Evolutionary conservation across 352 stramenopile genomes (phyloP).

Genomic region (Phytophthora crassamura): DNA sequence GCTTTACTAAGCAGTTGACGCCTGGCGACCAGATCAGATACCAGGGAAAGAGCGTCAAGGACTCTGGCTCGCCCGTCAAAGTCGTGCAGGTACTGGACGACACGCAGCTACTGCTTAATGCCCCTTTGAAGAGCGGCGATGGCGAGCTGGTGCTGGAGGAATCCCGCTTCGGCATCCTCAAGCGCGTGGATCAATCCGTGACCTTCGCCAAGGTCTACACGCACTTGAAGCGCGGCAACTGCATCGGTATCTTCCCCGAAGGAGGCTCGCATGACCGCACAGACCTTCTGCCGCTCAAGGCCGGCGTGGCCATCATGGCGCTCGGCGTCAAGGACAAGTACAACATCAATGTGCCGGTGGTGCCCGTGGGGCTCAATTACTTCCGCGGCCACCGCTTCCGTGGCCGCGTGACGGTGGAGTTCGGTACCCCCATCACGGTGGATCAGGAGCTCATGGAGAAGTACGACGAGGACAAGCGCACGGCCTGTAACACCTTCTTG

Average conservation of each 20-base stretch:
- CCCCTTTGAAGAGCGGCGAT: constrained; percentile 43
- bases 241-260: constrained; percentile 98
- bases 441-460: constrained; percentile 87
- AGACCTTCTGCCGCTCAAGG: constrained; percentile 97
- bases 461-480: constrained; percentile 89
- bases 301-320: constrained; percentile 98
- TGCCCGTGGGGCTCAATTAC: constrained; percentile 98
- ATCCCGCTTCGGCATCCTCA: constrained; percentile 87
- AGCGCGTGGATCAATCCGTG: constrained; percentile 92
- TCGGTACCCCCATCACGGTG: constrained; percentile 92
- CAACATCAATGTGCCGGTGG: constrained; percentile 95
- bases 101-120: constrained; percentile 78
- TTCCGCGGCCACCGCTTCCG: constrained; percentile 97
- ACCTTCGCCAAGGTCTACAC: constrained; percentile 94
- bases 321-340: constrained; percentile 97
- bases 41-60: constrained; percentile 80
- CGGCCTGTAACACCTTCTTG: constrained; percentile 85
- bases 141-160: constrained; percentile 50
- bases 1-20: constrained; percentile 77
- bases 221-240: constrained; percentile 89
- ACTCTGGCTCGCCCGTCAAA: constrained; percentile 85
- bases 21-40: constrained; percentile 83
- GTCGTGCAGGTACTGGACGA: constrained; percentile 87
- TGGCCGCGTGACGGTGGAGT: constrained; percentile 96
- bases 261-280: constrained; percentile 98